These are phyloP conservation scores for Osmanthus fragrans DNA, from an alignment of 257 asterid genomes.

Conservation along the genomic window DNA sequence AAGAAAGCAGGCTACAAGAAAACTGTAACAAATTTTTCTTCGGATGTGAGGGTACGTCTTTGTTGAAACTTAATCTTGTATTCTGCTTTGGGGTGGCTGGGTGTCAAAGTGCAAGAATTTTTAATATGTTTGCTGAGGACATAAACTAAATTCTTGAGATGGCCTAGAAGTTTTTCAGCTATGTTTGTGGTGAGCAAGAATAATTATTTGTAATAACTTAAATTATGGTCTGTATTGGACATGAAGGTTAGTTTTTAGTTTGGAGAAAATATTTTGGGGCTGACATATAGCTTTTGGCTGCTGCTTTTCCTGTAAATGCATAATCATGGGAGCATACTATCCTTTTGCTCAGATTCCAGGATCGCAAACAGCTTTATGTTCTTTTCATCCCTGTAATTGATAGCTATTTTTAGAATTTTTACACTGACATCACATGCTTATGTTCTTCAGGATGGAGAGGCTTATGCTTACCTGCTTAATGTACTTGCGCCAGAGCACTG, in stretches of 20 bases:
- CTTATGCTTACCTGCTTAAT: conserved; percentile 91
- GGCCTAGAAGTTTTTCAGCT: background rate
- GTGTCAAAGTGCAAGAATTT: background rate
- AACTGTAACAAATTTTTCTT: conserved; percentile 79
- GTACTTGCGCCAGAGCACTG: conserved; percentile 99
- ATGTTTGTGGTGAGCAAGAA: background rate
- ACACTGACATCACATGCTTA: conserved; percentile 11
- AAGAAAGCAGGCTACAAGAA: conserved; percentile 88
- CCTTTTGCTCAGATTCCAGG: conserved; percentile 3
- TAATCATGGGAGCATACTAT: conserved; percentile 2
- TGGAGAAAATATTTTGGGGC: conserved; percentile 11
- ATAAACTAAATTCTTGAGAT: background rate
- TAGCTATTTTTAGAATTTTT: background rate
- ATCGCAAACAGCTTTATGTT: conserved; percentile 11
- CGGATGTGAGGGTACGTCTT: conserved; percentile 75
- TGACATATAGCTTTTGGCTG: background rate
- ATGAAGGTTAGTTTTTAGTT: conserved; percentile 6
- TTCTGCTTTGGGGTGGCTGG: conserved; percentile 7
- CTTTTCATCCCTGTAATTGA: conserved; percentile 16
- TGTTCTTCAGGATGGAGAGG: conserved; percentile 88
- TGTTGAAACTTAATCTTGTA: conserved; percentile 1
- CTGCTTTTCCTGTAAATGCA: conserved; percentile 2
- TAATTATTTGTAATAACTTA: background rate
- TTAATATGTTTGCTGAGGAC: background rate
- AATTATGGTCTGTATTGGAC: background rate